phyloP scores from a whole-genome alignment of 2,329 filamentous ascomycete species.

The Teratosphaeria viscida region DNA sequence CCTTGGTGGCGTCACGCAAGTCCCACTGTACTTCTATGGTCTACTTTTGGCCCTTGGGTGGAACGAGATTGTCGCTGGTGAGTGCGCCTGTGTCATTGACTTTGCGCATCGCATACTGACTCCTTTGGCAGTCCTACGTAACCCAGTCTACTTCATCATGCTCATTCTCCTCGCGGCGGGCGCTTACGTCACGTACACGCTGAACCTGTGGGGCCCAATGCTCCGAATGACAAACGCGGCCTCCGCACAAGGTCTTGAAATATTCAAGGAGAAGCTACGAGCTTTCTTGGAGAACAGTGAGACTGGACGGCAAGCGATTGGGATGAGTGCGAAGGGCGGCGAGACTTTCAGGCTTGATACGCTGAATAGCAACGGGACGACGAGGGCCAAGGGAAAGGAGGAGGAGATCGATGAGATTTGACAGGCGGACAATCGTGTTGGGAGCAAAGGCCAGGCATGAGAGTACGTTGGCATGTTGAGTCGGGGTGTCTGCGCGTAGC shows the following conservation, averaged over 20 bases:
- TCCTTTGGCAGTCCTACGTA: slow-evolving; percentile 66
- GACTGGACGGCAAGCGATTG: slow-evolving; percentile 70
- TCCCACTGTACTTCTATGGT: slow-evolving; percentile 90
- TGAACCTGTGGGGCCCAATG: slow-evolving; percentile 94
- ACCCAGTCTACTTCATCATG: slow-evolving; percentile 86
- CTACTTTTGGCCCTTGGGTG: slow-evolving; percentile 85
- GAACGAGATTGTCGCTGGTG: slow-evolving; percentile 95
- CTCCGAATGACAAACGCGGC: slow-evolving; percentile 90
- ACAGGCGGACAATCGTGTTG: slow-evolving; percentile 2
- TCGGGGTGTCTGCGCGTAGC: neutral
- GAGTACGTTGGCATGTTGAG: neutral
- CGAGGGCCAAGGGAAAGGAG: slow-evolving; percentile 22
- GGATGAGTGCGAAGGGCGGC: slow-evolving; percentile 52
- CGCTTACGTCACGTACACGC: slow-evolving; percentile 80
- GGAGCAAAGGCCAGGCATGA: neutral
- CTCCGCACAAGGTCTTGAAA: slow-evolving; percentile 72
- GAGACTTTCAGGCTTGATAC: slow-evolving; percentile 35
- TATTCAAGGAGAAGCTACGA: slow-evolving; percentile 81
- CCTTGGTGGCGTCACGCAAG: slow-evolving; percentile 86
- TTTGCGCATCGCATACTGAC: neutral
- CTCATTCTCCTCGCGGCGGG: slow-evolving; percentile 65
- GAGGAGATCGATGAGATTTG: slow-evolving; percentile 28
- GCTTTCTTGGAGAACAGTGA: slow-evolving; percentile 87
- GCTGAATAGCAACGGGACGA: slow-evolving; percentile 34
- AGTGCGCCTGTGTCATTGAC: slow-evolving; percentile 28